Evolutionary conservation across 148 eudicot genomes (phyloP), one percentile per base, ranked within the genome.

Genomic region (Cornus kousa): DNA sequence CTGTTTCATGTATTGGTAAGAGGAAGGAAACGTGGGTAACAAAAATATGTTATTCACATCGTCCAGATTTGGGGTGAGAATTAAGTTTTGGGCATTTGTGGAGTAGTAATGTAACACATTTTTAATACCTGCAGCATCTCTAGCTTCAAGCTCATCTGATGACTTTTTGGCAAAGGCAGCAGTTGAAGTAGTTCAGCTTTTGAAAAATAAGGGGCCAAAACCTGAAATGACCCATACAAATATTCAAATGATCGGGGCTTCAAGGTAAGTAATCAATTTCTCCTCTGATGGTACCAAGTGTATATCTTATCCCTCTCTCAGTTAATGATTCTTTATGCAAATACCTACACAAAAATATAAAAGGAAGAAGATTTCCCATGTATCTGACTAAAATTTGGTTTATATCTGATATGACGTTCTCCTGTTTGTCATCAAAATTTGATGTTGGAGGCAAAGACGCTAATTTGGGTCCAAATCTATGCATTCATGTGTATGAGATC

Each of bases 191-290:
- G 94, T 90, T 80, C 89, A 81, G 74, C 94, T 92, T 81, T 88
- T 94, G 75, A 89, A 88, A 82, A 87, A 78, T 48, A 92, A 91
- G 84, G 86, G 88, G 50, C 77, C 83, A 72, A 96, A 97, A 85
- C 82, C 95, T 77, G 99, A 97, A 79, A 79, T 94, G 86, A 88
- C 91, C 5, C 92, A 97, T 11, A 97, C 98, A 73, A 90, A 92
- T 80, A 97, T 97, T 87, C 99, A 97, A 87, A 96, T 91, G 99
- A 90, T 94, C 81, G 99, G 99, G 75, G 97, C 99, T 67, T 79
- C 94, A 71, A 97, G 99, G 99, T 91, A 37, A 74, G 82, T 76
- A 70, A 67, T 77, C 9, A 33, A 53, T 19, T 53, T 8, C 9
- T 7, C 70, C 6, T 59, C 59, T 19, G 24, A 60, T 68, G 48